Conservation (phyloP, 2,329 filamentous ascomycete species). For the Dothistroma pini region DNA sequence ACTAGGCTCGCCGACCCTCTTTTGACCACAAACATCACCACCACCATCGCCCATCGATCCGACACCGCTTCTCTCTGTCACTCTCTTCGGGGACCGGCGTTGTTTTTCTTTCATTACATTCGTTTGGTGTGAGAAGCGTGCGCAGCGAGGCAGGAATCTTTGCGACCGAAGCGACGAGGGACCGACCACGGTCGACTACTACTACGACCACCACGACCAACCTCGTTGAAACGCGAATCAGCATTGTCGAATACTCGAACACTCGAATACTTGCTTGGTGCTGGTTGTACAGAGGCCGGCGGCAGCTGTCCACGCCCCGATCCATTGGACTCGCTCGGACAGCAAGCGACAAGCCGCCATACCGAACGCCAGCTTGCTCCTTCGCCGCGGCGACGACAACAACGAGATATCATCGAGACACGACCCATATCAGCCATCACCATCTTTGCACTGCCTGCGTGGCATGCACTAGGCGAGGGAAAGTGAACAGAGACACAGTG, state of each 20-base stretch:
- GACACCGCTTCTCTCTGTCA: neutral
- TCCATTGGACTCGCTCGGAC: conserved; percentile 8
- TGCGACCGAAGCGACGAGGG: conserved; percentile 5
- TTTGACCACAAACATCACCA: conserved; percentile 1
- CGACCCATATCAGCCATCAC: neutral
- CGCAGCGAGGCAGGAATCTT: neutral
- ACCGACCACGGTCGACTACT: neutral
- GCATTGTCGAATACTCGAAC: neutral
- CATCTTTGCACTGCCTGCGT: neutral
- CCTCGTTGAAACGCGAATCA: conserved; percentile 11
- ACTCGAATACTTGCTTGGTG: neutral
- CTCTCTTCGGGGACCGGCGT: neutral
- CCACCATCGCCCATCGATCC: neutral
- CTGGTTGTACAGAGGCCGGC: neutral
- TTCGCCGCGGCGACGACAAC: neutral
- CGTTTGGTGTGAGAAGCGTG: conserved; percentile 1
- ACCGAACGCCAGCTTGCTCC: neutral
- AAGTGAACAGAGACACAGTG: neutral
- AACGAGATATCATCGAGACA: neutral
- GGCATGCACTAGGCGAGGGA: conserved; percentile 6
- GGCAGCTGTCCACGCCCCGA: neutral
- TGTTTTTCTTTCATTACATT: conserved; percentile 6
- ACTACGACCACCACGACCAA: neutral
- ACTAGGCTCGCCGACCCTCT: neutral
- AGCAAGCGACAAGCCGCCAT: conserved; percentile 4